phyloP scores from a whole-genome alignment of 495 filamentous ascomycete genomes.

The Pyrenopolyporus hunteri region DNA sequence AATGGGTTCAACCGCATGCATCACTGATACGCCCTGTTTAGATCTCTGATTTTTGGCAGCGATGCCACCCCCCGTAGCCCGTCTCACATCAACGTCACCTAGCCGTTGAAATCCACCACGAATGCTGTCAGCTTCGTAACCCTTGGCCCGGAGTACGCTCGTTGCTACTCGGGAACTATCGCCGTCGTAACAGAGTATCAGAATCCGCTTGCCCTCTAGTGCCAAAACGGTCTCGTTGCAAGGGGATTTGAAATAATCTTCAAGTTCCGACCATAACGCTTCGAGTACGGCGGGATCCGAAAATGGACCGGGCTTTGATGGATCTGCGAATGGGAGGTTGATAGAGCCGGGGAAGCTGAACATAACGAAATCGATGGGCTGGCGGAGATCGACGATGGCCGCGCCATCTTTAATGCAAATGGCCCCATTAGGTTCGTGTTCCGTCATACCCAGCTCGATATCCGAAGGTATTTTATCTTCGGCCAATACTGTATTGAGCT shows the following conservation, averaged over 20 bases:
- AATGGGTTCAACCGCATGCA: conserved; percentile 16
- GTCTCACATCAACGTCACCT: conserved; percentile 6
- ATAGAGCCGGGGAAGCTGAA: conserved; percentile 55
- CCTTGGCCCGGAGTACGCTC: conserved; percentile 58
- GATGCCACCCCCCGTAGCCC: neutral
- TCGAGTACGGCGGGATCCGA: conserved; percentile 51
- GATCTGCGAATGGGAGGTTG: conserved; percentile 53
- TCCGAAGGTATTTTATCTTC: conserved; percentile 28
- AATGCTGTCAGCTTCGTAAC: conserved; percentile 57
- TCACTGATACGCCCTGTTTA: conserved; percentile 10
- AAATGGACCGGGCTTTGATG: conserved; percentile 48
- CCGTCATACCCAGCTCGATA: neutral
- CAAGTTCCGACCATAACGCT: conserved; percentile 54
- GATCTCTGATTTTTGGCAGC: neutral
- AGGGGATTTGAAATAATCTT: conserved; percentile 36
- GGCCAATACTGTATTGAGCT: conserved; percentile 28
- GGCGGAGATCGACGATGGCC: conserved; percentile 52
- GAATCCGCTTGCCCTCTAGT: conserved; percentile 43
- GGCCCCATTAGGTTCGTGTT: neutral
- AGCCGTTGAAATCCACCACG: conserved; percentile 48
- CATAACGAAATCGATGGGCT: conserved; percentile 46
- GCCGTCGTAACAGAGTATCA: conserved; percentile 61
- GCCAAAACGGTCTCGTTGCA: conserved; percentile 36
- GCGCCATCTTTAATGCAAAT: conserved; percentile 19
- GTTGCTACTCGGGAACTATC: conserved; percentile 61